A percentile compares a stretch with the other conserved stretches of the same genome.
These are phyloP conservation scores for Leccinum boreale DNA, from an alignment of 768 basidiomycete species.

Conservation along the genomic window DNA sequence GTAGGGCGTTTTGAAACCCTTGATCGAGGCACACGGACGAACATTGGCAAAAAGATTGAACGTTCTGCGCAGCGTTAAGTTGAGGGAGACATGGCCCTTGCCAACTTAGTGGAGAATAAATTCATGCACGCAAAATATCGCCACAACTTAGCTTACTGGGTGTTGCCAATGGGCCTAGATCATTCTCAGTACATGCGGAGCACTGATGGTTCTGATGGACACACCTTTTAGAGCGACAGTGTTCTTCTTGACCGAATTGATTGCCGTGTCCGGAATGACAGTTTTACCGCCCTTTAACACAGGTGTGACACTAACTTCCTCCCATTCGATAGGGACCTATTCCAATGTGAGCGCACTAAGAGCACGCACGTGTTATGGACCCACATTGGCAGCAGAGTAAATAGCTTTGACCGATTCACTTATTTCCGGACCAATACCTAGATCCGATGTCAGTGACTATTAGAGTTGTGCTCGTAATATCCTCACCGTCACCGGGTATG, in stretches of 20 bases:
- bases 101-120: conserved; percentile 61
- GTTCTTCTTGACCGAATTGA: conserved; percentile 91
- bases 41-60: conserved; percentile 99
- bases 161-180: conserved; percentile 86
- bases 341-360: conserved; percentile 10
- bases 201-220: conserved; percentile 12
- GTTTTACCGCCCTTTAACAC: conserved; percentile 94
- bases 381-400: conserved; percentile 81
- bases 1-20: conserved; percentile 97
- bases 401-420: conserved; percentile 94
- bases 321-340: conserved; percentile 98
- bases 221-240: conserved; percentile 96
- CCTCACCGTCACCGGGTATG: conserved; percentile 91
- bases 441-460: conserved; percentile 14
- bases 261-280: conserved; percentile 90
- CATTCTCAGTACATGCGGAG: conserved; percentile 9
- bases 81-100: conserved; percentile 97
- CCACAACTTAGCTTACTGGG: conserved; percentile 65
- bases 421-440: conserved; percentile 99
- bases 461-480: conserved; percentile 6
- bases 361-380: conserved; percentile 12
- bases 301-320: conserved; percentile 96
- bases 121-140: conserved; percentile 2
- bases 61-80: conserved; percentile 93
- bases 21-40: conserved; percentile 91